A percentile compares a stretch with the other conserved stretches of the same genome.
Evolutionary conservation across 2,329 filamentous ascomycete genomes (phyloP).

Genomic region (Clonostachys chloroleuca): DNA sequence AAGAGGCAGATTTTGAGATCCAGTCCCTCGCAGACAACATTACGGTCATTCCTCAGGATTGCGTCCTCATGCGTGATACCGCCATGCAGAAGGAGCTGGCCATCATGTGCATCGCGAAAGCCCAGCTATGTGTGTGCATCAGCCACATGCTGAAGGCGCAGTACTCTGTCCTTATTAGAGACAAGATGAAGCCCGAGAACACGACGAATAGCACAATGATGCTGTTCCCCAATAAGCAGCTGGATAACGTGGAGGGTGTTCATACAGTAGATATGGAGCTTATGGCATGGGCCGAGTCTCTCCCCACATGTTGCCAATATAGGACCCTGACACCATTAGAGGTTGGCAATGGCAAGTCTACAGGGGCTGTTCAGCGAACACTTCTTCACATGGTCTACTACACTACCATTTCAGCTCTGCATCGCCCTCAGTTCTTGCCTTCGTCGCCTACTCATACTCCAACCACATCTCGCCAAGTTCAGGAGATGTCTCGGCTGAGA

Average conservation of each 20-base stretch:
- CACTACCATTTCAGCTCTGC: slow-evolving; percentile 84
- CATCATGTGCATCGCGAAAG: slow-evolving; percentile 86
- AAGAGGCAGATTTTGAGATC: slow-evolving; percentile 80
- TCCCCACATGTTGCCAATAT: slow-evolving; percentile 71
- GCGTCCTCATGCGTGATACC: slow-evolving; percentile 65
- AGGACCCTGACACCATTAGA: slow-evolving; percentile 48
- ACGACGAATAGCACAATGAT: slow-evolving; percentile 80
- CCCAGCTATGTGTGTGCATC: slow-evolving; percentile 84
- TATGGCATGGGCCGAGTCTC: slow-evolving; percentile 68
- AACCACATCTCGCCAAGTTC: slow-evolving; percentile 60
- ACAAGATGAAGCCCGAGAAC: slow-evolving; percentile 72
- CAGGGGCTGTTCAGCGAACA: slow-evolving; percentile 69
- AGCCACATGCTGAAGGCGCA: slow-evolving; percentile 86
- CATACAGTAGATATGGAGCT: slow-evolving; percentile 75
- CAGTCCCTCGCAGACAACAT: slow-evolving; percentile 62
- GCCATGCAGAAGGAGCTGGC: slow-evolving; percentile 75
- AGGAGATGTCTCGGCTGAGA: slow-evolving; percentile 77
- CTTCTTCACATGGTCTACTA: slow-evolving; percentile 91
- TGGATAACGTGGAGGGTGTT: slow-evolving; percentile 78
- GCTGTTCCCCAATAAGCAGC: slow-evolving; percentile 83
- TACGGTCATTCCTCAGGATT: slow-evolving; percentile 64
- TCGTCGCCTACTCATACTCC: slow-evolving; percentile 54
- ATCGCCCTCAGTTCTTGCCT: slow-evolving; percentile 86
- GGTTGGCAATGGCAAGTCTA: slow-evolving; percentile 54
- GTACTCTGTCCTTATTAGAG: slow-evolving; percentile 85